These are phyloP conservation scores for Pyrus hybrid DNA, from an alignment of 331 rosid species.

Conservation along the genomic window DNA sequence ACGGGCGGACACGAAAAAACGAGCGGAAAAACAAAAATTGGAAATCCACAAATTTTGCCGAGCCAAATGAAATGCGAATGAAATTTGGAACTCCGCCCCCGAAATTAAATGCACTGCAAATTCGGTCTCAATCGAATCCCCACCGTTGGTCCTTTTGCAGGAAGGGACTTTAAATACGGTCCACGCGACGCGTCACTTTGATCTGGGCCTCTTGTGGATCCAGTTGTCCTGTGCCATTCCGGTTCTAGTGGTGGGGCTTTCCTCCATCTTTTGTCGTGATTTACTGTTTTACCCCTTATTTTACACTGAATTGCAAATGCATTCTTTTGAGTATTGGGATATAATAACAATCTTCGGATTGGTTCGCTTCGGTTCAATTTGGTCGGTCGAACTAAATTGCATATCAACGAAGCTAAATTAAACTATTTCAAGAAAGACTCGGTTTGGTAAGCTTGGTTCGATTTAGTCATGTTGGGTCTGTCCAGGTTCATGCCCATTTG, in stretches of 20 bases:
- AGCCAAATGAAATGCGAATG: not conserved
- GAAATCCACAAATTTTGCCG: not conserved
- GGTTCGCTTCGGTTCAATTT: too few species aligned
- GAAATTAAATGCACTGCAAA: slow-evolving; percentile 13
- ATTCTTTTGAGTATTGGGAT: too few species aligned
- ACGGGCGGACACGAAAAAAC: slow-evolving; percentile 1
- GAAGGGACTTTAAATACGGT: slow-evolving; percentile 9
- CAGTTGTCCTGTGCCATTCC: not conserved
- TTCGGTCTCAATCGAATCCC: not conserved
- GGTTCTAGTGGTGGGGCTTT: not conserved
- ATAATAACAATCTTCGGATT: too few species aligned
- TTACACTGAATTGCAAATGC: not conserved
- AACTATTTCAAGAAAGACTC: too few species aligned
- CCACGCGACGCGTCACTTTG: slow-evolving; percentile 13
- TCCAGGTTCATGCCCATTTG: too few species aligned
- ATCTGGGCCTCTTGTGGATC: slow-evolving; percentile 12
- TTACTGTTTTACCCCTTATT: not conserved
- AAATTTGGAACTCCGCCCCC: not conserved
- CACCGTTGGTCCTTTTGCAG: not conserved
- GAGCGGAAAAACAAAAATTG: not conserved
- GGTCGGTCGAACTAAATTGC: too few species aligned
- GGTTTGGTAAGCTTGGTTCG: too few species aligned
- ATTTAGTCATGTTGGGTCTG: too few species aligned
- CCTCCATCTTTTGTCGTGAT: not conserved
- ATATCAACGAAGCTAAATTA: too few species aligned